Conservation (phyloP, 1,284 basidiomycete genomes). For the Cutaneotrichosporon sp. region DNA sequence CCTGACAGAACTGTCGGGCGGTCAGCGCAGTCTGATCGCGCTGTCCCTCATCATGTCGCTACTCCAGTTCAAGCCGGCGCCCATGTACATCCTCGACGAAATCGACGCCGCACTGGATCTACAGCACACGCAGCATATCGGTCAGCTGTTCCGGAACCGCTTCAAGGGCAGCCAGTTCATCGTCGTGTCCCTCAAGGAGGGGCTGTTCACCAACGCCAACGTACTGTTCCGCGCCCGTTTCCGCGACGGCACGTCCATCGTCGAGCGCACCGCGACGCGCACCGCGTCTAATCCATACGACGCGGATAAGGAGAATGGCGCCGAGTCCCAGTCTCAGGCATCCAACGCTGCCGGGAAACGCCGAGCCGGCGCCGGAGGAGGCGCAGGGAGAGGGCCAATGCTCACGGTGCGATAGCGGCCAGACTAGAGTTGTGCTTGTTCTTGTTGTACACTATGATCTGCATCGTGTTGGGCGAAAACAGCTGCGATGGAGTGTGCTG, state of each 20-base stretch:
- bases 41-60: constrained; percentile 96
- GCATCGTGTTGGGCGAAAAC: not conserved
- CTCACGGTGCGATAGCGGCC: not conserved
- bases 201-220: constrained; percentile 95
- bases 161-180: constrained; percentile 96
- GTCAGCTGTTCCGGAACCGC: constrained; percentile 90
- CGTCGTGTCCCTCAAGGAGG: constrained; percentile 95
- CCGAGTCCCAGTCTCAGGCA: not conserved
- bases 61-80: constrained; percentile 98
- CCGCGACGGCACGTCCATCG: constrained; percentile 84
- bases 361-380: not conserved
- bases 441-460: constrained; percentile 1
- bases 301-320: constrained; percentile 5
- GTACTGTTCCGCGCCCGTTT: constrained; percentile 90
- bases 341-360: not conserved
- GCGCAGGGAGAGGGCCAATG: not conserved
- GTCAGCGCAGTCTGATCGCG: constrained; percentile 93
- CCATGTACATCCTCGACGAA: constrained; percentile 99
- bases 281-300: constrained; percentile 12
- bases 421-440: not conserved
- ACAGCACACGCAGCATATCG: constrained; percentile 94
- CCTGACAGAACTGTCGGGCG: constrained; percentile 92
- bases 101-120: constrained; percentile 95
- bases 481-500: no score
- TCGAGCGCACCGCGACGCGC: constrained; percentile 55